Evolutionary conservation across 345 rosid species (phyloP).

Genomic region (Pistacia integerrima): DNA sequence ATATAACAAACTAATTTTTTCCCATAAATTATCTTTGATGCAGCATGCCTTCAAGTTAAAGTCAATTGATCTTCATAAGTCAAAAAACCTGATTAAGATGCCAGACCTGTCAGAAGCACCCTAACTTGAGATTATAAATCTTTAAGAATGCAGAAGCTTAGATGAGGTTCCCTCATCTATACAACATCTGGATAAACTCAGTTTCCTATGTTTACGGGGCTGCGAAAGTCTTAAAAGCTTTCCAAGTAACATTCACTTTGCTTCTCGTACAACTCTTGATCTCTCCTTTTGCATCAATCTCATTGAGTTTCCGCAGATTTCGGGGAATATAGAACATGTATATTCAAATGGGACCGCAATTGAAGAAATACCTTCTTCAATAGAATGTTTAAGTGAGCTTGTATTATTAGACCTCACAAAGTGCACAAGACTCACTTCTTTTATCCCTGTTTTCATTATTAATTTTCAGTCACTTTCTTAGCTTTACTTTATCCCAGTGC

Average conservation of each 20-base stretch:
- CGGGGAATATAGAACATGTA: neutral
- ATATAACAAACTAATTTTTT: no score
- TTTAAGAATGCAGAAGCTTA: neutral
- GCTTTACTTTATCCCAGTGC: no score
- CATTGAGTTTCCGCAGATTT: neutral
- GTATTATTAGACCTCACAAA: neutral
- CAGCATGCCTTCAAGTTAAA: no score
- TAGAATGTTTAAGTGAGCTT: neutral
- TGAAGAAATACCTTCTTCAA: neutral
- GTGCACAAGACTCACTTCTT: neutral
- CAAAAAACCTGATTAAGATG: neutral
- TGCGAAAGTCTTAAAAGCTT: neutral
- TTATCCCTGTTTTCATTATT: no score
- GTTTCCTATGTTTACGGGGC: no score
- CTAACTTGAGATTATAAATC: neutral
- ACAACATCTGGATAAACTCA: no score
- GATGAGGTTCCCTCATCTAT: neutral
- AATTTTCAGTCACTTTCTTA: no score
- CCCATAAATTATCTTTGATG: neutral
- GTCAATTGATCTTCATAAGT: neutral
- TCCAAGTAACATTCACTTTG: neutral
- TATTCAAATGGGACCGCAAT: neutral
- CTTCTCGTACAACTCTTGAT: neutral
- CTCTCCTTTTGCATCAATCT: neutral
- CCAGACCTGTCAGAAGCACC: slow-evolving; percentile 2